phyloP scores from a whole-genome alignment of 2,329 filamentous ascomycete species.

The Sporothrix mexicana region DNA sequence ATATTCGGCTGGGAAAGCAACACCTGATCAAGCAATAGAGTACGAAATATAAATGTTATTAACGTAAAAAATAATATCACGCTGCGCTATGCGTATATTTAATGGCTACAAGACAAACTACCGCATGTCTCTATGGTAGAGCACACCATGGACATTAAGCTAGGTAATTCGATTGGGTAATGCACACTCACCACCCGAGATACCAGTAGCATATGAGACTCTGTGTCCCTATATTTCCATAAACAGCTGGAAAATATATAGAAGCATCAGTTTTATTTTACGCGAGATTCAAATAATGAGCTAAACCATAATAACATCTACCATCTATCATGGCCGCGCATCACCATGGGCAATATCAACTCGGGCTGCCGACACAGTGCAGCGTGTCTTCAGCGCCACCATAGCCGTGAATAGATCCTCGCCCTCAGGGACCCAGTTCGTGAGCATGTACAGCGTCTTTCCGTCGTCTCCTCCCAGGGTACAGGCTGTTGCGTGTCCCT shows the following conservation, averaged over 20 bases:
- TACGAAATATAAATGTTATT: too few species aligned
- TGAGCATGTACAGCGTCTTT: neutral
- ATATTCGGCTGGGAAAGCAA: too few species aligned
- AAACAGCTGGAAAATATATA: neutral
- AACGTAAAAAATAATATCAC: too few species aligned
- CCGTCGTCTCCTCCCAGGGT: slow-evolving; percentile 12
- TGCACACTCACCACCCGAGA: too few species aligned
- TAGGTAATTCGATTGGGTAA: too few species aligned
- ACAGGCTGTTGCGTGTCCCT: slow-evolving; percentile 12
- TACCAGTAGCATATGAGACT: too few species aligned
- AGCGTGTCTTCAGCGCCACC: neutral
- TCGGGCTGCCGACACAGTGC: slow-evolving; percentile 1
- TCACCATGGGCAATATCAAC: neutral
- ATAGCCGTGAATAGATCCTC: slow-evolving; percentile 12
- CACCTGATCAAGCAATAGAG: too few species aligned
- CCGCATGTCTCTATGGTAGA: too few species aligned
- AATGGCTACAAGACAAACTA: too few species aligned
- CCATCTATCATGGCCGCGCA: neutral
- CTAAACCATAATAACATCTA: neutral
- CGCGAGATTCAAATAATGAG: neutral
- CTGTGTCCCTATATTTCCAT: too few species aligned
- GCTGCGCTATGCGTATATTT: too few species aligned
- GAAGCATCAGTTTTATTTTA: neutral
- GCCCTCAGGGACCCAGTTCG: neutral
- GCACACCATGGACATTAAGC: too few species aligned